These are phyloP conservation scores for Gardenia jasminoides DNA, from an alignment of 257 asterid genomes.

Conservation along the genomic window DNA sequence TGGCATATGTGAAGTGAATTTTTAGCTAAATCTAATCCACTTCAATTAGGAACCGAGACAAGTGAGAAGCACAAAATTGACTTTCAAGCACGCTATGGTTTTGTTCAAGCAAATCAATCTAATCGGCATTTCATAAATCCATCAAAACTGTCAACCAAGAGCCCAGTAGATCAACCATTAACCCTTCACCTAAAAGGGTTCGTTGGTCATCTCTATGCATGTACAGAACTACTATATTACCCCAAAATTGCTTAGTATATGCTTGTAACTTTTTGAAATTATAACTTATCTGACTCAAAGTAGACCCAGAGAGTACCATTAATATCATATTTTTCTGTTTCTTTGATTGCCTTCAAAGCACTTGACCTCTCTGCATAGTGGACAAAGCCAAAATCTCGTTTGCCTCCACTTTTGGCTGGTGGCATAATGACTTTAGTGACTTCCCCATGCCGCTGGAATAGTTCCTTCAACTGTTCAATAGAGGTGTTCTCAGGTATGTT, in stretches of 20 bases:
- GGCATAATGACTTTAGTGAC: slow-evolving; percentile 96
- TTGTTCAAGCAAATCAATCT: not conserved
- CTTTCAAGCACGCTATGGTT: not conserved
- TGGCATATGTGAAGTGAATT: not conserved
- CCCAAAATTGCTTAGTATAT: not conserved
- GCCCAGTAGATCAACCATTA: not conserved
- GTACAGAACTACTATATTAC: not conserved
- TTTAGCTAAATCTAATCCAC: not conserved
- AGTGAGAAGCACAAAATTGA: not conserved
- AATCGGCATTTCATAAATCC: not conserved
- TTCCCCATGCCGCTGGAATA: slow-evolving; percentile 84
- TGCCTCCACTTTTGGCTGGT: slow-evolving; percentile 91
- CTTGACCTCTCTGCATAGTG: slow-evolving; percentile 93
- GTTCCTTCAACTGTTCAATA: slow-evolving; percentile 75
- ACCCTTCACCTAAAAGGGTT: not conserved
- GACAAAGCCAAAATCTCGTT: slow-evolving; percentile 85
- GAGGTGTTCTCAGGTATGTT: slow-evolving; percentile 83
- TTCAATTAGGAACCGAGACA: not conserved
- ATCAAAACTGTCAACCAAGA: not conserved
- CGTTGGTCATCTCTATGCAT: not conserved
- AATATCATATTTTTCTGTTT: slow-evolving; percentile 75
- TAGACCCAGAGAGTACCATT: slow-evolving; percentile 51
- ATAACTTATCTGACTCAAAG: not conserved
- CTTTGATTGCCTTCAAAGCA: slow-evolving; percentile 83
- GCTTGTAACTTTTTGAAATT: not conserved